Base-by-base conservation (phyloP, 2,329 filamentous ascomycete genomes). In the Aspergillus novofumigatus region DNA sequence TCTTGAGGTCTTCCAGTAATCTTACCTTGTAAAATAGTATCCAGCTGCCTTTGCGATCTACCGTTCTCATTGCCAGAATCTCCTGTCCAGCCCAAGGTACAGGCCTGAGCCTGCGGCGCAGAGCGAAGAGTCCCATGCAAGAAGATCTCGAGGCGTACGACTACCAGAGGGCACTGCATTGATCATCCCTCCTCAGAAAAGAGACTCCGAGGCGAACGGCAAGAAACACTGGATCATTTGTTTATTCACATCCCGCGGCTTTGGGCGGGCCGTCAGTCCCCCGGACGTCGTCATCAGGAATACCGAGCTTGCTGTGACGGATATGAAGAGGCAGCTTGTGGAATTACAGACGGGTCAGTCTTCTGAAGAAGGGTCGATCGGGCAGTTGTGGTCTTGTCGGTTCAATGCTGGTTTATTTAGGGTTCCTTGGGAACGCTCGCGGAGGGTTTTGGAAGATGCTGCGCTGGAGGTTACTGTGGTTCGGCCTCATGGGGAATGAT, bases 341-440 rank as follows among this genome's bases (percentile, higher is more conserved):
- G 64, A 67, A 25, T 63, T 72, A 26, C 66, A 65, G 3, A 11
- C 54, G 14, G 58, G 62, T 17, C 11, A 29, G 8, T 41, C 26
- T 9, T 29, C 35, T 7, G 60, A 53, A 9, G 59, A 57, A 7
- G 53, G 41, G 20, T n/a, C 25, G 3, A 64, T 74, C 0, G 64
- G 62, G 4, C 71, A 71, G 17, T 59, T 84, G 0, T 77, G 77
- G 57, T 79, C 81, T 55, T 82, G 81, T 60, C 77, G 77, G 57
- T 83, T 87, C 61, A 86, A 86, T 64, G 80, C 81, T 26, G 84
- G 82, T 0, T 68, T 80, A 35, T 87, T 87, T 65, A 72, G 69
- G 0, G 81, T 86, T 26, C 71, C 77, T 11, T 87, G 84, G 84
- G 68, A 74, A 55, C 66, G 72, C 35, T 84, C 82, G 0, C 74